Evolutionary conservation across 208 protist species (phyloP).

Genomic region (Tritrichomonas musculus): DNA sequence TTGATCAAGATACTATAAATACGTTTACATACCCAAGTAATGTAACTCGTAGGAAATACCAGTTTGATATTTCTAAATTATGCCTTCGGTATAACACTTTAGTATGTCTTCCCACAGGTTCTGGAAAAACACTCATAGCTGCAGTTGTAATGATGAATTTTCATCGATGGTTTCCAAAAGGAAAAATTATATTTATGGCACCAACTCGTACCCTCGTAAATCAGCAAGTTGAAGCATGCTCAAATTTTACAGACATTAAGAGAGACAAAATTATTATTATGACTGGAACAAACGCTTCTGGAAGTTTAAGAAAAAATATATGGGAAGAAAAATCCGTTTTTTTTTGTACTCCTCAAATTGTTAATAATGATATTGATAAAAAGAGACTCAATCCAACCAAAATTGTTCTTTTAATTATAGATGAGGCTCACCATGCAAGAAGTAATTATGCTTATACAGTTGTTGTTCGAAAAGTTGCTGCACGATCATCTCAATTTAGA

Average conservation of each 20-base stretch:
- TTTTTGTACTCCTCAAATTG: constrained; percentile 52
- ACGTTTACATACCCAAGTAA: constrained; percentile 28
- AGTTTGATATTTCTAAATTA: neutral
- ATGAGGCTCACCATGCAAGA: constrained; percentile 51
- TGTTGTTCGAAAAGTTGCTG: constrained; percentile 1
- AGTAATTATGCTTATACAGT: constrained; percentile 46
- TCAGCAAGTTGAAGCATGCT: constrained; percentile 51
- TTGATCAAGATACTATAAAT: neutral
- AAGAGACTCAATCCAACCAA: neutral
- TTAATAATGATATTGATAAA: constrained; percentile 48
- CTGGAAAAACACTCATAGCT: constrained; percentile 59
- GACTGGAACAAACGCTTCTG: constrained; percentile 25
- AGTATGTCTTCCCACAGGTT: constrained; percentile 50
- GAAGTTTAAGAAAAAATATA: constrained; percentile 20
- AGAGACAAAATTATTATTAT: constrained; percentile 31
- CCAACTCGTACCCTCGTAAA: constrained; percentile 51
- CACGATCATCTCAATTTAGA: constrained; percentile 32
- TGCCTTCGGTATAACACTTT: constrained; percentile 39
- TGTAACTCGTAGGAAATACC: constrained; percentile 8
- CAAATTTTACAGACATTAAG: constrained; percentile 35
- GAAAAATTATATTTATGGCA: constrained; percentile 51
- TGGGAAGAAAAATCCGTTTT: constrained; percentile 44
- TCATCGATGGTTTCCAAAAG: constrained; percentile 52
- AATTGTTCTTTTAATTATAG: constrained; percentile 44
- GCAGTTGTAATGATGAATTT: constrained; percentile 54